These are phyloP conservation scores for Barnettozyma populi DNA, from an alignment of 805 yeast species.

Conservation along the genomic window DNA sequence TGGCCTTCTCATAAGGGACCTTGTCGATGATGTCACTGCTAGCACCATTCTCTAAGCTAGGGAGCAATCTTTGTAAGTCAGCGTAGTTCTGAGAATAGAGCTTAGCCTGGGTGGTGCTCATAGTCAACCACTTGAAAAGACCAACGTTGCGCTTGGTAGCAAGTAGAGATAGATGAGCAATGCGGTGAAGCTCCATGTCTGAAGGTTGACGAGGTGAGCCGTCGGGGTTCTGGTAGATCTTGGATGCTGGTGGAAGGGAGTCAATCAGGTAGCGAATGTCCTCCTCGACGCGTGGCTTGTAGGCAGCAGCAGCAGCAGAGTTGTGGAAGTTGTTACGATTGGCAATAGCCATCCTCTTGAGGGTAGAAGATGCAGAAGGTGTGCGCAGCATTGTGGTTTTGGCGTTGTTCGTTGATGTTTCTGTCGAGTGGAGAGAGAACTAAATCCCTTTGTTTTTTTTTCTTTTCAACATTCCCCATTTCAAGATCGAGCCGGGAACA, in stretches of 20 bases:
- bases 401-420: not conserved
- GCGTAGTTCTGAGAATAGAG: conserved; percentile 56
- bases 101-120: conserved; percentile 48
- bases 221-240: conserved; percentile 67
- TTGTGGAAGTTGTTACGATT: conserved; percentile 8
- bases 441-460: not conserved
- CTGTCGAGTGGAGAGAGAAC: not conserved
- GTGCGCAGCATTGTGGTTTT: not conserved
- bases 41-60: conserved; percentile 38
- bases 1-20: conserved; percentile 74
- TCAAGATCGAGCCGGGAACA: not conserved
- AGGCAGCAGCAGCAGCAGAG: conserved; percentile 11
- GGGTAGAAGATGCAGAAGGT: not conserved
- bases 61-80: conserved; percentile 52
- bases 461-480: not conserved
- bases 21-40: conserved; percentile 71
- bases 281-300: conserved; percentile 47
- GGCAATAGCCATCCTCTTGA: not conserved
- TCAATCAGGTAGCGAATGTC: conserved; percentile 60
- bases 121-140: conserved; percentile 37
- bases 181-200: conserved; percentile 65
- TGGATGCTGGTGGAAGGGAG: conserved; percentile 56
- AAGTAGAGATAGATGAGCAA: conserved; percentile 64
- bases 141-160: conserved; percentile 53
- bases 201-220: conserved; percentile 67